phyloP scores from a whole-genome alignment of 2,329 filamentous ascomycete genomes.

The Aspergillus uvarum region DNA sequence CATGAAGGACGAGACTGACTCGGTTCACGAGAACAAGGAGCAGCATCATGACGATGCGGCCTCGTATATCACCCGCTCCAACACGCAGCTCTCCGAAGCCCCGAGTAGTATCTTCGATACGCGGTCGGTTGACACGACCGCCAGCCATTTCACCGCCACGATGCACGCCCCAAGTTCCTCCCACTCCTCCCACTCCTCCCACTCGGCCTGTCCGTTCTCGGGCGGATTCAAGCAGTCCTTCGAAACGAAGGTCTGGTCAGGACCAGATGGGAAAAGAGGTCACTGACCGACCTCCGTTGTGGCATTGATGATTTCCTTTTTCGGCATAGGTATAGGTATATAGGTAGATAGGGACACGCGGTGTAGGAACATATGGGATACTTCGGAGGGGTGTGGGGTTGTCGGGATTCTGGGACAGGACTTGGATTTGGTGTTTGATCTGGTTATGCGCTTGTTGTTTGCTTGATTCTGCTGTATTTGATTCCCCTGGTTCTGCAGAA shows the following conservation, averaged over 20 bases:
- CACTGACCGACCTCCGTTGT: neutral
- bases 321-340: neutral
- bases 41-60: neutral
- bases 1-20: constrained; percentile 37
- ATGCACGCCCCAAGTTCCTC: constrained; percentile 30
- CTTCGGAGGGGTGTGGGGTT: neutral
- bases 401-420: neutral
- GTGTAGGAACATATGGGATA: neutral
- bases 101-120: neutral
- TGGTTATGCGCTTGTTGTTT: neutral
- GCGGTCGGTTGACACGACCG: neutral
- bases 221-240: constrained; percentile 22
- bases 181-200: constrained; percentile 20
- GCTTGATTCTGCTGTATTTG: neutral
- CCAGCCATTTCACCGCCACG: neutral
- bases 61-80: neutral
- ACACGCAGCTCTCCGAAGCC: neutral
- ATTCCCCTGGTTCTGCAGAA: neutral
- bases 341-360: neutral
- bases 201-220: constrained; percentile 32
- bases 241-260: constrained; percentile 34
- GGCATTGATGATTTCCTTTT: neutral
- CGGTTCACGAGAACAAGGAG: neutral
- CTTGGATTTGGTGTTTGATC: neutral
- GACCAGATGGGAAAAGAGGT: neutral